Evolutionary conservation across 768 basidiomycete genomes (phyloP).

Genomic region (Crucibulum laeve): DNA sequence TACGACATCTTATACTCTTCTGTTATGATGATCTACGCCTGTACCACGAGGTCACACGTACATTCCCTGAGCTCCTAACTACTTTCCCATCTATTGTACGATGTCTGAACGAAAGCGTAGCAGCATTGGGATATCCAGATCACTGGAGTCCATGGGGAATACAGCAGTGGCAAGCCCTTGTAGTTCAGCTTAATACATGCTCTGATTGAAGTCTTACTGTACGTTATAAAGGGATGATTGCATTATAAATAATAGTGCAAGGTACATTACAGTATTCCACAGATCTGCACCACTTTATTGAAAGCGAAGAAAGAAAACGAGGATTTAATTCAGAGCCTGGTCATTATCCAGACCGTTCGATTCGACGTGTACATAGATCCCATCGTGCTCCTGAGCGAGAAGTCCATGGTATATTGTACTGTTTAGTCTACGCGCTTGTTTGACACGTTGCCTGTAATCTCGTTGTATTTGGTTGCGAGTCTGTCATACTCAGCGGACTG

Average conservation of each 20-base stretch:
- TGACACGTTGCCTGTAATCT: conserved; percentile 51
- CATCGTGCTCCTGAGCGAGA: no score
- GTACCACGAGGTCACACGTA: not conserved
- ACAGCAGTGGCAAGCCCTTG: not conserved
- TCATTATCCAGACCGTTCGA: no score
- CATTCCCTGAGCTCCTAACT: not conserved
- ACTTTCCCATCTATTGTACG: not conserved
- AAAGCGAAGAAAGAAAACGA: no score
- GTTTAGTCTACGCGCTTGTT: conserved; percentile 63
- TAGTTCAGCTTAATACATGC: not conserved
- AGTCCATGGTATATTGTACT: no score
- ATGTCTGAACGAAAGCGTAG: not conserved
- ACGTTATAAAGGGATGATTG: no score
- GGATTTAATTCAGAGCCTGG: no score
- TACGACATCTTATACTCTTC: not conserved
- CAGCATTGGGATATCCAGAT: not conserved
- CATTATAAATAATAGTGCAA: no score
- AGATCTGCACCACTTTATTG: no score
- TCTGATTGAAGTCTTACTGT: no score
- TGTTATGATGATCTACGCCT: not conserved
- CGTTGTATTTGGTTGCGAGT: conserved; percentile 73
- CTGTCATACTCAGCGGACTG: conserved; percentile 81
- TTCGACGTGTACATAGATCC: no score
- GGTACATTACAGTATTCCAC: no score
- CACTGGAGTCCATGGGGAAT: not conserved